Evolutionary conservation across 306 rosid species (phyloP).

Genomic region (Trifolium fragiferum): DNA sequence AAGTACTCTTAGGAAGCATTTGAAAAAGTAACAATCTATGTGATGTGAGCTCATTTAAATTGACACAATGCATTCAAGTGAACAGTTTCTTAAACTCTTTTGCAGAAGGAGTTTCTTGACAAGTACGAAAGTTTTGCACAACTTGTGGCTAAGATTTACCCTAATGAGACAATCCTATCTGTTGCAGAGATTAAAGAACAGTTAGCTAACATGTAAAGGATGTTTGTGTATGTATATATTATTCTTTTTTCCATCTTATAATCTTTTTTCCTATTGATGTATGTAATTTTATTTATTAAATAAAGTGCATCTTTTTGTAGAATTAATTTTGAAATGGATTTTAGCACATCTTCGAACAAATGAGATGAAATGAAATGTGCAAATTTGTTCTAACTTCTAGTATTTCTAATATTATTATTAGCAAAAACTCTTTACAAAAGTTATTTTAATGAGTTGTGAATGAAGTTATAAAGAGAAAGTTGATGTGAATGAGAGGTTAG

Average conservation of each 20-base stretch:
- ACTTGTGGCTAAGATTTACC: constrained; percentile 86
- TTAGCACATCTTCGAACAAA: constrained; percentile 22
- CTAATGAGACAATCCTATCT: constrained; percentile 67
- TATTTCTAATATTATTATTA: not conserved
- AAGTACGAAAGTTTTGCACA: constrained; percentile 94
- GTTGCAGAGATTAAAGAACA: constrained; percentile 81
- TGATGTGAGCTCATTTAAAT: not conserved
- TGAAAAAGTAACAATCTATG: not conserved
- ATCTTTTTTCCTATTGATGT: constrained; percentile 17
- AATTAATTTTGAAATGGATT: constrained; percentile 10
- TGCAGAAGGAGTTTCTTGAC: constrained; percentile 96
- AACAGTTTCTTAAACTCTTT: constrained; percentile 41
- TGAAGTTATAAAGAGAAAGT: not conserved
- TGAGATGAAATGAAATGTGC: constrained; percentile 44
- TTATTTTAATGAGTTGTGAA: not conserved
- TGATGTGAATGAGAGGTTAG: not conserved
- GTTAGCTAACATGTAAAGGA: constrained; percentile 76
- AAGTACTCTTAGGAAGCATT: not conserved
- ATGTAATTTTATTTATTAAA: constrained; percentile 55
- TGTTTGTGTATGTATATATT: constrained; percentile 29
- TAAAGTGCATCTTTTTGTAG: constrained; percentile 35
- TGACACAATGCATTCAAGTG: constrained; percentile 17
- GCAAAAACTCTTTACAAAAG: not conserved
- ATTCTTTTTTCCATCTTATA: constrained; percentile 32
- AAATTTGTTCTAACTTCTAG: constrained; percentile 40